Base-by-base conservation (phyloP, 164 flowering plant species). In the Macadamia tetraphylla region DNA sequence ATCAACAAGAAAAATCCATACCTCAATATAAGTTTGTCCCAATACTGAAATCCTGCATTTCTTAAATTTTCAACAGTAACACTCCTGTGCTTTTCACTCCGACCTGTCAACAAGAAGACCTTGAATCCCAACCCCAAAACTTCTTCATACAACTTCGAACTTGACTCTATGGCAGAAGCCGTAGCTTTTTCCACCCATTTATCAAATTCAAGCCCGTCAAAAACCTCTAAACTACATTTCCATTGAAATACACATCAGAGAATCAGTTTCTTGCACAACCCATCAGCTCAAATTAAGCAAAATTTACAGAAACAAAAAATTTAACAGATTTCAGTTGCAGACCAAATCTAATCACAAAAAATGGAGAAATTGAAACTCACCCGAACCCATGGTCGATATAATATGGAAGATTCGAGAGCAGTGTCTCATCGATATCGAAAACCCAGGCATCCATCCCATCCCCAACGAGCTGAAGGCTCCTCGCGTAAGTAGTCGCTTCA, bases 11-110 rank as follows among this genome's bases (percentile, higher is more conserved):
- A 15, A 66, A 53, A 70, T 15, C 35, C 76, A 78, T 56, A 90
- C 97, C 98, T 90, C 79, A 94, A 69, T 58, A 92, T 79, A 64
- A 94, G 97, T 83, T 80, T 85, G 75, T 90, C 90, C 97, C 97
- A 94, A 44, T 83, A 74, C 53, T 64, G 77, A 63, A 89, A 86
- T 7, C 99, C 99, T 0, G 86, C 92, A 63, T 82, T 76, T 64
- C 62, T 78, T 85, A 94, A 71, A 80, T 94, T 94, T 53, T 85
- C 84, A 35, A 79, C 79, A 9, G 99, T 94, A 23, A 79, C 75
- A 57, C 63, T 63, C 76, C 96, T 86, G 9, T 82, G 92, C 61
- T 66, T 75, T 69, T 90, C 99, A 42, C 83, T 85, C 51, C 99
- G 81, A 31, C 99, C 99, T 8, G 97, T 92, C 72, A 94, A 77